Percentiles rank a stretch among this genome's conserved stretches.
These are phyloP conservation scores for Sugiyamaella marilandica DNA, from an alignment of 805 yeast species.

Conservation along the genomic window DNA sequence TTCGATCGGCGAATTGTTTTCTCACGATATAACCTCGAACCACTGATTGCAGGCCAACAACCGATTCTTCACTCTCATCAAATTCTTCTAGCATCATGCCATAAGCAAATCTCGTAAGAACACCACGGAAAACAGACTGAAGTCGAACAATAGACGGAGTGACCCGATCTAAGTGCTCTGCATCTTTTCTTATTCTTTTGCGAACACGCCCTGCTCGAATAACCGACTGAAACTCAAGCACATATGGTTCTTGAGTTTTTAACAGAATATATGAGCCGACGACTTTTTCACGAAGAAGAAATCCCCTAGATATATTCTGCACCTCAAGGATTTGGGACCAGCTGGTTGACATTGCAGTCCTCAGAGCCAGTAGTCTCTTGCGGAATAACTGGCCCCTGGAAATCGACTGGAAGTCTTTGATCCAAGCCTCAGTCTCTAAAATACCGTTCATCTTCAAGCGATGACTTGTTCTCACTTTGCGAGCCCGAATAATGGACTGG, in stretches of 20 bases:
- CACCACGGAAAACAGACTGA: conserved; percentile 37
- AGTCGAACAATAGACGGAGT: conserved; percentile 27
- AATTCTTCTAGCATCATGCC: conserved; percentile 31
- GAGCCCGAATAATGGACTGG: conserved; percentile 62
- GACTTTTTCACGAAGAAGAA: conserved; percentile 36
- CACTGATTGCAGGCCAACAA: conserved; percentile 32
- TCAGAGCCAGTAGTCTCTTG: conserved; percentile 16
- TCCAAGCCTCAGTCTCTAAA: conserved; percentile 18
- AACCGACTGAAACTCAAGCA: conserved; percentile 50
- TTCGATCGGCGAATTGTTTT: conserved; percentile 23
- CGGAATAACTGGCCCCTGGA: conserved; percentile 37
- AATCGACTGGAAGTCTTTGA: conserved; percentile 27
- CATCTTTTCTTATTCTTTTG: conserved; percentile 10
- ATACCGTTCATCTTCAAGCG: conserved; percentile 10
- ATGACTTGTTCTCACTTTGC: conserved; percentile 47
- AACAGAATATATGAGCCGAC: conserved; percentile 21
- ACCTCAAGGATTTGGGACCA: conserved; percentile 39
- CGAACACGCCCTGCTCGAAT: conserved; percentile 43
- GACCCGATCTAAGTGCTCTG: conserved; percentile 21
- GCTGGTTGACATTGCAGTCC: conserved; percentile 47
- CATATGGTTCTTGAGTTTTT: conserved; percentile 1
- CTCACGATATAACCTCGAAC: conserved; percentile 33
- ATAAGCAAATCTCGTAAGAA: conserved; percentile 32
- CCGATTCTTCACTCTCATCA: conserved; percentile 29
- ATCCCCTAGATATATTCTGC: conserved; percentile 56